Evolutionary conservation across 75 land plant genomes (phyloP), one percentile per base, ranked within the genome.

Genomic region (Selaginella tamariscina): DNA sequence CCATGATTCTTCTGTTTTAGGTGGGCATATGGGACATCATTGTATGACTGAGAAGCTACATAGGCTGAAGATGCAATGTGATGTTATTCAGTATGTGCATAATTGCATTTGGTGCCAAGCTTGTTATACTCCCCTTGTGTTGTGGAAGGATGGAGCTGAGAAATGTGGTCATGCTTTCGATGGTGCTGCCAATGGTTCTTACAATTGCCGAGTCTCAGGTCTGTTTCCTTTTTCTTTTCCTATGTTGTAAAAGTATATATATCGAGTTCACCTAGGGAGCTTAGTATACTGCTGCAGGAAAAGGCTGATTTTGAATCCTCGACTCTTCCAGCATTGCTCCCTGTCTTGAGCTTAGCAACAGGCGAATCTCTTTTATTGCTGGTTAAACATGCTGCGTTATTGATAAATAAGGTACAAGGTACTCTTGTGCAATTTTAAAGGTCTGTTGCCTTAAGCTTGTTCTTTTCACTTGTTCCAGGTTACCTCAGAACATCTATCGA

Each of bases 121-220:
- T n/a, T n/a, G n/a, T n/a, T n/a, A n/a, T n/a, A n/a, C n/a, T n/a
- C n/a, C n/a, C n/a, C n/a, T n/a, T n/a, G n/a, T n/a, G n/a, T n/a
- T n/a, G n/a, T n/a, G n/a, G n/a, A n/a, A n/a, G n/a, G n/a, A n/a
- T 87, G 54, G 98, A 93, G 71, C 85, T 93, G 24, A 78, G 98
- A 22, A 93, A 93, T 79, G 72, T 85, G 71, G 91, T 89, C 21
- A 86, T 93, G 95, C 98, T 86, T 54, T 88, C 98, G 68, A 89
- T 93, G 91, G 92, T 93, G 72, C 70, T 93, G 9, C 98, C 98
- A 0, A 93, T 93, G 98, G 96, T 93, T 68, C 85, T 93, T 49
- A 89, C 88, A 1, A 93, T 89, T 66, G 98, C 98, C 5, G 98
- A 93, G 60, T 85, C 98, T 49, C 98, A 93, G 93, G 97, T 32